Evolutionary conservation across 345 rosid species (phyloP).

Genomic region (Angophora floribunda): DNA sequence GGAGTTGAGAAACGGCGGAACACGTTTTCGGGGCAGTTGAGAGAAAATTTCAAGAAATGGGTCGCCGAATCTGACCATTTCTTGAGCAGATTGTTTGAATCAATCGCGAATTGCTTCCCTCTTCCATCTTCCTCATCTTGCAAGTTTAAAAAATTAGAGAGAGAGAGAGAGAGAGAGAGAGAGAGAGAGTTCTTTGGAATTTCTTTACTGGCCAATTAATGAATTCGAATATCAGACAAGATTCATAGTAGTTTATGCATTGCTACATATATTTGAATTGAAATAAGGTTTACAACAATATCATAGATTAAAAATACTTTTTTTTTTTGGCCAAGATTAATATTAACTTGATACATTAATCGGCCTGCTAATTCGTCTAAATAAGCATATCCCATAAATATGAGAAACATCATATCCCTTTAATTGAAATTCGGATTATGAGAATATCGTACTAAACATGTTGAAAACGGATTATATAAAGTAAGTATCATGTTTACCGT

Average conservation of each 20-base stretch:
- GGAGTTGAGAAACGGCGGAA: not conserved
- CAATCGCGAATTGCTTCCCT: not conserved
- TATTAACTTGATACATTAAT: not conserved
- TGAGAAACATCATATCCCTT: not conserved
- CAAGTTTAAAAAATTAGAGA: not conserved
- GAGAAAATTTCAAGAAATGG: not conserved
- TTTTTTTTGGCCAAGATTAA: not conserved
- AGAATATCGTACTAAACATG: not conserved
- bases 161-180: not conserved
- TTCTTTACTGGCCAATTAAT: not conserved
- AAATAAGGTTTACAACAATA: not conserved
- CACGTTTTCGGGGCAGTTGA: not conserved
- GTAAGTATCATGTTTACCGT: not conserved
- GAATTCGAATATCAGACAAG: not conserved
- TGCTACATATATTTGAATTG: not conserved
- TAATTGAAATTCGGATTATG: not conserved
- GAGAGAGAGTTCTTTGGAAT: not conserved
- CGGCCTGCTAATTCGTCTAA: not conserved
- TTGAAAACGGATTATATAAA: not conserved
- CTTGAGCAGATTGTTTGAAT: not conserved
- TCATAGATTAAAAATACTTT: not conserved
- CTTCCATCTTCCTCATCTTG: not conserved
- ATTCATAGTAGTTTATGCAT: not conserved
- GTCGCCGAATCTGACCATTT: not conserved
- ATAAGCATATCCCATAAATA: not conserved